Base-by-base conservation (phyloP, 768 basidiomycete genomes). In the Tulasnella sp. region DNA sequence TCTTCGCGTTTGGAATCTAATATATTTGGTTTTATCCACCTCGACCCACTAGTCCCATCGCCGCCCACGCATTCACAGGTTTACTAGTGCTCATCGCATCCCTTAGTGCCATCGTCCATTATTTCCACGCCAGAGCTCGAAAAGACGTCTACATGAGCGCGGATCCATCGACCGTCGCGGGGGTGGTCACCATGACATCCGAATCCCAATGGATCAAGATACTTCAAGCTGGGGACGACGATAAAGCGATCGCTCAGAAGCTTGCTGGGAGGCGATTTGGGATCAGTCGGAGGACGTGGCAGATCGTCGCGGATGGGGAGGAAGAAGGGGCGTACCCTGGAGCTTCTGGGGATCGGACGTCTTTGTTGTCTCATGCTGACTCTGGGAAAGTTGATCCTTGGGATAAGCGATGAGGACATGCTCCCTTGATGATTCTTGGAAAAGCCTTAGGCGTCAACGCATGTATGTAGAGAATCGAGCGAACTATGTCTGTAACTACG, bases 271-370 rank as follows among this genome's bases (percentile, higher is more conserved):
- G 32, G 45, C 47, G 19, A n/a, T 59, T 59, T 23, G 58, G 58
- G 30, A 59, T 59, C 48, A 59, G 58, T 19, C 19, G 24, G 26
- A 15, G 58, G 34, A 59, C 58, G 32, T 59, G 58, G 58, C 58
- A 59, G 48, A 42, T 59, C n/a, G 58, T 51, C 5, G 58, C 58
- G 9, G 47, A 59, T 24, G 58, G 47, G 3, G 58, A 59, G 19
- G 58, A 59, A 13, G 58, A 59, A 23, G n/a, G 21, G 19, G 47
- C 7, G 5, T 48, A 48, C n/a, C 7, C n/a, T 5, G 47, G 47
- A 7, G 47, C 27, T 5, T 11, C 5, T n/a, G 47, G n/a, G 19
- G 47, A 23, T 48, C 34, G 34, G 15, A 15, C 34, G 34, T 7
- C 7, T 15, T 15, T 38, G 34, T 38, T 38, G 34, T 7, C 7